Evolutionary conservation across 2,329 filamentous ascomycete species (phyloP).

Genomic region (Microdochium trichocladiopsis): DNA sequence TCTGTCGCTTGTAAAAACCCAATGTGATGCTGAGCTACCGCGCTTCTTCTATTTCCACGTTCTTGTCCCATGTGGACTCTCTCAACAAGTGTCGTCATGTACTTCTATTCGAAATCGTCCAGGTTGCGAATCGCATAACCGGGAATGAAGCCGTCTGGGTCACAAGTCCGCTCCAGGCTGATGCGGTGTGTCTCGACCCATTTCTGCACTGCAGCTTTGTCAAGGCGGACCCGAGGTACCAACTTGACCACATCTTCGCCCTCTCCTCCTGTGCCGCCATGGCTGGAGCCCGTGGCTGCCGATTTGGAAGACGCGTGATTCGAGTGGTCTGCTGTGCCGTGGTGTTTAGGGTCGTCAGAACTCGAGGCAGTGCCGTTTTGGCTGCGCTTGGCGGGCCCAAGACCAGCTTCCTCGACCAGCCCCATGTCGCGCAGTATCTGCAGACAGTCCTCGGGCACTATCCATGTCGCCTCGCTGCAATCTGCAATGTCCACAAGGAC

Average conservation of each 20-base stretch:
- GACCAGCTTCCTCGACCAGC: constrained; percentile 52
- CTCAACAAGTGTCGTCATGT: not conserved
- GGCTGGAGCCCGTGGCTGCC: no score
- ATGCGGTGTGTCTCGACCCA: constrained; percentile 62
- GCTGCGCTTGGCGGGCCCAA: constrained; percentile 31
- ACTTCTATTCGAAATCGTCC: not conserved
- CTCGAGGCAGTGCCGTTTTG: not conserved
- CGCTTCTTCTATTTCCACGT: no score
- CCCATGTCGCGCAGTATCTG: constrained; percentile 74
- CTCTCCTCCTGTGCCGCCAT: not conserved
- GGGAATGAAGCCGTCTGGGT: constrained; percentile 62
- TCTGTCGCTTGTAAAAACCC: not conserved
- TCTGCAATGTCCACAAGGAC: constrained; percentile 59
- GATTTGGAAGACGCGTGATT: no score
- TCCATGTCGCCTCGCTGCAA: constrained; percentile 74
- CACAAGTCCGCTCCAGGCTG: constrained; percentile 58
- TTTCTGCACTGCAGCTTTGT: constrained; percentile 49
- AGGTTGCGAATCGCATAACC: not conserved
- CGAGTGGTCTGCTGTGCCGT: not conserved
- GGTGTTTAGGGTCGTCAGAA: constrained; percentile 4
- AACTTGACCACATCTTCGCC: constrained; percentile 4
- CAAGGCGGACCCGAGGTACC: constrained; percentile 41
- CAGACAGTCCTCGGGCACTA: constrained; percentile 78
- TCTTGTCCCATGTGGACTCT: not conserved
- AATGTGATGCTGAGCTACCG: no score